These are phyloP conservation scores for Diaporthe helianthi DNA, from an alignment of 2,329 filamentous ascomycete genomes.

Conservation along the genomic window DNA sequence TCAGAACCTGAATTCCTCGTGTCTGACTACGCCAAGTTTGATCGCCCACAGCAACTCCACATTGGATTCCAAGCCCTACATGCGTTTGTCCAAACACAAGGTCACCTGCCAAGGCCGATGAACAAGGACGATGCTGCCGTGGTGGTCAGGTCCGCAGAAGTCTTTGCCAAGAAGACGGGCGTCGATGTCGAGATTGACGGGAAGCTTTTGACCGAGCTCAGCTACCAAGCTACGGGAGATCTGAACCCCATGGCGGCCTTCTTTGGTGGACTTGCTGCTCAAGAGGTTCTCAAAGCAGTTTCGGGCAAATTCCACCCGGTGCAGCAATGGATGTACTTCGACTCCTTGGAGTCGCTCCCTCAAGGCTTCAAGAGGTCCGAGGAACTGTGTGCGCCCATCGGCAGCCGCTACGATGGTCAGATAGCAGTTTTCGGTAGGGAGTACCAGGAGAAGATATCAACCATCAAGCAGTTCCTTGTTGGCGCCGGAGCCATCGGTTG, in stretches of 20 bases:
- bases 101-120: constrained; percentile 80
- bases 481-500: constrained; percentile 97
- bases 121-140: constrained; percentile 84
- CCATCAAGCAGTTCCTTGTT: constrained; percentile 91
- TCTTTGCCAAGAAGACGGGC: constrained; percentile 76
- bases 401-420: constrained; percentile 92
- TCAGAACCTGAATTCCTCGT: constrained; percentile 89
- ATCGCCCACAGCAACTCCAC: constrained; percentile 90
- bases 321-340: constrained; percentile 95
- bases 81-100: constrained; percentile 78
- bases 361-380: constrained; percentile 76
- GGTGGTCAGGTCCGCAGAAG: constrained; percentile 76
- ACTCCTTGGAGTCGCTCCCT: constrained; percentile 95
- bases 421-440: constrained; percentile 95
- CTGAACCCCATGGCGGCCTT: constrained; percentile 91
- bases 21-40: constrained; percentile 97
- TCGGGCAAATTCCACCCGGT: constrained; percentile 98
- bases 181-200: constrained; percentile 86
- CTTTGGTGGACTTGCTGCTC: constrained; percentile 91
- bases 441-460: constrained; percentile 91
- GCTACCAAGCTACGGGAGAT: constrained; percentile 92
- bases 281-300: constrained; percentile 95
- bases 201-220: constrained; percentile 90
- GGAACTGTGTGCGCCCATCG: constrained; percentile 84
- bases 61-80: constrained; percentile 92